Evolutionary conservation across 768 basidiomycete species (phyloP).

Genomic region (Collybia sordida): DNA sequence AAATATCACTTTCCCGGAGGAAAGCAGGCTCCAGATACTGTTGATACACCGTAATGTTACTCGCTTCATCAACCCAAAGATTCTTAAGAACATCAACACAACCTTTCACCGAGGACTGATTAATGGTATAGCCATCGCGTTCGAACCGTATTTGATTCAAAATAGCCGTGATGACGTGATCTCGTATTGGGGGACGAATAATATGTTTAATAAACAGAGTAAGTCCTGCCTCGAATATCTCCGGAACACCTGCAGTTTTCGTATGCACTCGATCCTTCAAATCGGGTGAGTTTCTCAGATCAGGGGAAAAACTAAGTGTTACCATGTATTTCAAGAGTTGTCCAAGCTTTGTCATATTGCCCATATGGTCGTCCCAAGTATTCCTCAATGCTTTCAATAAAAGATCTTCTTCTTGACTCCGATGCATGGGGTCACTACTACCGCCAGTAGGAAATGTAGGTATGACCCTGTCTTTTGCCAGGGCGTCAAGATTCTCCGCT

Average conservation of each 20-base stretch:
- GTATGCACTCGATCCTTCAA: constrained; percentile 89
- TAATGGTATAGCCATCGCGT: constrained; percentile 87
- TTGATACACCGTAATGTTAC: constrained; percentile 66
- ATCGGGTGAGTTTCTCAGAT: constrained; percentile 5
- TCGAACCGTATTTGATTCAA: constrained; percentile 88
- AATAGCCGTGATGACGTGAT: constrained; percentile 79
- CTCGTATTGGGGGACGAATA: constrained; percentile 77
- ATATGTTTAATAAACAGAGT: constrained; percentile 83
- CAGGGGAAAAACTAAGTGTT: neutral
- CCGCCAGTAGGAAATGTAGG: constrained; percentile 82
- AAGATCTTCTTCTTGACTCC: constrained; percentile 80
- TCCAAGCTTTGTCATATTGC: constrained; percentile 83
- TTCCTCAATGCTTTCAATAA: constrained; percentile 79
- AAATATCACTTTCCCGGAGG: constrained; percentile 71
- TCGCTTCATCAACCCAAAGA: constrained; percentile 51
- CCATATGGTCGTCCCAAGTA: constrained; percentile 93
- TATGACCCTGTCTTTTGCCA: constrained; percentile 74
- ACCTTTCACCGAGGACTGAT: constrained; percentile 87
- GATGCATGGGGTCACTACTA: constrained; percentile 66
- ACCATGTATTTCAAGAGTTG: constrained; percentile 98
- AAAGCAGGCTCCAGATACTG: constrained; percentile 82
- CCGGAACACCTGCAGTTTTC: constrained; percentile 68
- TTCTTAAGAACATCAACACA: constrained; percentile 84
- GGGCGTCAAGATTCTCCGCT: constrained; percentile 75
- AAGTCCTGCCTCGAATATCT: constrained; percentile 80